Base-by-base conservation (phyloP, 805 yeast species). In the Torulaspora franciscae region DNA sequence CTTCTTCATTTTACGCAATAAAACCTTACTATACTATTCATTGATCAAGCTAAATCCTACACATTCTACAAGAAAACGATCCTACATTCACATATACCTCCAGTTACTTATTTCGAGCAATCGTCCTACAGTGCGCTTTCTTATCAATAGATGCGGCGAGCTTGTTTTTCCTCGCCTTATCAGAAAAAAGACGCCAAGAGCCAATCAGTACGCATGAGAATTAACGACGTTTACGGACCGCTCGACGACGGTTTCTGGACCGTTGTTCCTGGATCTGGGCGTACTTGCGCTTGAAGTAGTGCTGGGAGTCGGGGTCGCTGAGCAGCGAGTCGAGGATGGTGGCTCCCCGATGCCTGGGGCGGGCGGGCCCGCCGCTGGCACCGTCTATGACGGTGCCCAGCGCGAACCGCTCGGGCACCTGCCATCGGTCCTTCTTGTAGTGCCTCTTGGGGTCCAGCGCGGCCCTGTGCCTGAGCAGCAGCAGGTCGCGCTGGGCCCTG, bases 401-500 rank as follows among this genome's bases (percentile, higher is more conserved):
- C 47, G 91, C 93, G 63, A 93, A 89, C 52, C 73, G 79, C 57
- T 85, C 86, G 37, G 95, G 91, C 6, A 75, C 73, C 40, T 73
- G 74, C 84, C 89, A 83, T 49, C 80, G 80, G 47, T 84, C 93
- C 63, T 86, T 87, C 67, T 86, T 88, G 68, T 93, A 93, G 67
- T 88, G 96, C 56, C 97, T 77, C 68, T 93, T 93, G 6, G 97
- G 98, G 62, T 93, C 98, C 50, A 93, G 73, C 7, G 89, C 96
- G 45, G 85, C 83, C 66, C 99, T 80, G 69, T 91, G 86, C 59
- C 87, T 82, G 48, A 93, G 72, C 11, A 93, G 68, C 58, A 80
- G 71, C 55, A 93, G 62, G 62, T 93, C 98, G 47, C 95, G 74
- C 58, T 84, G 84, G 15, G 85, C 61, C 38, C 59, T 56, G 23